Evolutionary conservation across 441 rosid genomes (phyloP), one percentile per base, ranked within the genome.

Genomic region (Populus hybrid): DNA sequence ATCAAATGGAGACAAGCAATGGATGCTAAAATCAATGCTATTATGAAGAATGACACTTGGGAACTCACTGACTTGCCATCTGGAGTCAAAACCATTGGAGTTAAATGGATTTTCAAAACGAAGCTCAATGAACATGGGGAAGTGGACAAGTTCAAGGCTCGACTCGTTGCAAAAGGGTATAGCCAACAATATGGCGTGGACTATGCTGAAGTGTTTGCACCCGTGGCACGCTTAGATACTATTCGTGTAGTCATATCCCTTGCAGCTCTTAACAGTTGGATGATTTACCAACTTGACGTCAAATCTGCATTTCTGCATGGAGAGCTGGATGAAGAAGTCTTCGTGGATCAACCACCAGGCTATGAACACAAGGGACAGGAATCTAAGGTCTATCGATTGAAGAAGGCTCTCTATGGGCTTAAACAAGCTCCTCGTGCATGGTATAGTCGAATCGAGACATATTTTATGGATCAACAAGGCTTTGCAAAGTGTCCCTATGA

Each of bases 21-120:
- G 75, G 16, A 77, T 14, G 64, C 10, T 2, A 64, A 77, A 30
- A 77, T 38, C 8, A 26, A 71, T 20, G 36, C 32, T 3, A 71
- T 63, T 20, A 0, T 70, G 12, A 70, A 67, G 10, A 77, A 77
- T 23, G 12, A 38, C 1, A 71, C 75, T 61, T 77, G 64, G 32
- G 8, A 46, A 10, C 20, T 63, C 10, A 10, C 21, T 10, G 2
- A 8, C 1, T 36, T 63, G 6, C 34, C 70, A 9, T 20, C 8
- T 10, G 23, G 53, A n/a, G 23, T 12, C 2, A 71, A 71, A 5
- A 23, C 20, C 6, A 11, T 77, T 34, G 10, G 64, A 0, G 70
- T 77, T 6, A 71, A 12, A 46, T 71, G 75, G 71, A 64, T 36
- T 12, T 78, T 63, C 34, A 78, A 65, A 35, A 71, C 46, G 1